Conservation (phyloP, 176 grass and related monocot genomes). For the Eremochloa ophiuroides region DNA sequence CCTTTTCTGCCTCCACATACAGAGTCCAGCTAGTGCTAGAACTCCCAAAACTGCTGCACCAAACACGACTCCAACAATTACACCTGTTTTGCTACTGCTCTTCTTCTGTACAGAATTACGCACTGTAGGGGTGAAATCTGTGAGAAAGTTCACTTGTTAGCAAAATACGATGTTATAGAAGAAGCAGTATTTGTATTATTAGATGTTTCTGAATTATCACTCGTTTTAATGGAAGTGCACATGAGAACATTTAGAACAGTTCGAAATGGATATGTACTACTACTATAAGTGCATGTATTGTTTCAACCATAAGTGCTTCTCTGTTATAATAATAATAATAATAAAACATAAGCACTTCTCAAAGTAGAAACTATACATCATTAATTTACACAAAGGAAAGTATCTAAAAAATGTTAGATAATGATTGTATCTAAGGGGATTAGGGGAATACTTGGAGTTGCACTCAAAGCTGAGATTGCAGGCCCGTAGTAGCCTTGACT, state of each 20-base stretch:
- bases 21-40: slow-evolving; percentile 32
- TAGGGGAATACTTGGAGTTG: slow-evolving; percentile 52
- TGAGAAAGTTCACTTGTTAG: slow-evolving; percentile 30
- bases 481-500: slow-evolving; percentile 72
- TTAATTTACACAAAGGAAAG: neutral
- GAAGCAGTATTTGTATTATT: neutral
- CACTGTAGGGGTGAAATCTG: slow-evolving; percentile 72
- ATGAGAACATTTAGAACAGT: neutral
- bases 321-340: too few species aligned
- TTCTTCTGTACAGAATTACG: slow-evolving; percentile 9
- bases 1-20: slow-evolving; percentile 42
- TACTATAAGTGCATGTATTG: neutral
- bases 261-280: neutral
- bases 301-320: too few species aligned
- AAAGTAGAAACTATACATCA: neutral
- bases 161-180: neutral
- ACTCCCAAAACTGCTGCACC: slow-evolving; percentile 50
- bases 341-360: neutral
- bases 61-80: slow-evolving; percentile 50
- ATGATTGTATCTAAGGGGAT: neutral
- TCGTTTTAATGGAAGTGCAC: neutral
- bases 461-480: slow-evolving; percentile 78
- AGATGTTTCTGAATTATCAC: neutral
- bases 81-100: slow-evolving; percentile 36
- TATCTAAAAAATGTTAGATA: neutral